A percentile compares a stretch with the other conserved stretches of the same genome.
phyloP scores from a whole-genome alignment of 2,329 filamentous ascomycete genomes.

The Penicillium sclerotiorum region DNA sequence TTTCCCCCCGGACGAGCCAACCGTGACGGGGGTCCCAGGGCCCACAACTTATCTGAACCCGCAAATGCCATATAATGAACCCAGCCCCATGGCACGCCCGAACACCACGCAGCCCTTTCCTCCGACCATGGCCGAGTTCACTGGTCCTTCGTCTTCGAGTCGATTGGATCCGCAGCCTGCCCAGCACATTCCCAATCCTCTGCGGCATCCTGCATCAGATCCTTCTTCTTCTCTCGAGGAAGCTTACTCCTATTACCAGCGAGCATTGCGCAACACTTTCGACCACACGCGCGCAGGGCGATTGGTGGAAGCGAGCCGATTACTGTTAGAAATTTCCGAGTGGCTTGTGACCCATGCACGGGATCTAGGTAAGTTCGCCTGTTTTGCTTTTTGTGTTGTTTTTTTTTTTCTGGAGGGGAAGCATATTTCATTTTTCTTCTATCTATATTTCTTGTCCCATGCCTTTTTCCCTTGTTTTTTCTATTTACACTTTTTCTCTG shows the following conservation, averaged over 20 bases:
- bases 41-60: conserved; percentile 67
- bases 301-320: conserved; percentile 61
- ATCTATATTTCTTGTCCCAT: not conserved
- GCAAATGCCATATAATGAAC: conserved; percentile 62
- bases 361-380: conserved; percentile 62
- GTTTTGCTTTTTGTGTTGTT: conserved; percentile 21
- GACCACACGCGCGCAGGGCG: conserved; percentile 67
- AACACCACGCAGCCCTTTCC: conserved; percentile 55
- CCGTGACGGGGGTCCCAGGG: conserved; percentile 61
- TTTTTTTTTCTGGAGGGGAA: no score
- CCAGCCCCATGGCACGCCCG: conserved; percentile 59
- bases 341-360: conserved; percentile 69
- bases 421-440: not conserved
- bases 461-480: not conserved
- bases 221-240: conserved; percentile 62
- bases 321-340: conserved; percentile 64
- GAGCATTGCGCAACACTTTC: conserved; percentile 65
- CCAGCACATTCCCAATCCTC: conserved; percentile 25
- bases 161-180: conserved; percentile 35
- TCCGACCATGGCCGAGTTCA: conserved; percentile 55
- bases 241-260: conserved; percentile 66
- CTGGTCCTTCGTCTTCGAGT: conserved; percentile 37
- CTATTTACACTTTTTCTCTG: not conserved
- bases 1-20: conserved; percentile 67
- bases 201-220: conserved; percentile 40